Conservation (phyloP, 768 basidiomycete species). For the Cytidiella melzeri region DNA sequence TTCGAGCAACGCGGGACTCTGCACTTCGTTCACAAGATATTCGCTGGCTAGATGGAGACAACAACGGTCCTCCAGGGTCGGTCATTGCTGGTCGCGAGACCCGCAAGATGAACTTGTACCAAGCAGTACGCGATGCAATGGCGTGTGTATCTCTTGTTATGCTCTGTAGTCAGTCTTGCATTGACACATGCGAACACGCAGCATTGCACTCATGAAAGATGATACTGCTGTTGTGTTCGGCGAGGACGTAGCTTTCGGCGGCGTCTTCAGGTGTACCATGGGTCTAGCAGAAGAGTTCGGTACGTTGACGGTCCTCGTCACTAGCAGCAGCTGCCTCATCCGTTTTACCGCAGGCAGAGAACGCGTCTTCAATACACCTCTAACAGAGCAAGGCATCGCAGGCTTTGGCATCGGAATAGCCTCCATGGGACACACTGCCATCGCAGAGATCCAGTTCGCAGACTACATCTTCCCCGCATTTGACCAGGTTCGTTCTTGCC, state of each 20-base stretch:
- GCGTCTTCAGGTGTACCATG: conserved; percentile 93
- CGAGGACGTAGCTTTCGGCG: conserved; percentile 88
- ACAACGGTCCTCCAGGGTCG: conserved; percentile 33
- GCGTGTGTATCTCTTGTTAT: conserved; percentile 38
- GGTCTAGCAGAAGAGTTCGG: conserved; percentile 93
- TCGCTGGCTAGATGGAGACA: conserved; percentile 61
- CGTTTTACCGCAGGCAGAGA: conserved; percentile 55
- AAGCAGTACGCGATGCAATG: conserved; percentile 87
- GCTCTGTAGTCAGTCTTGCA: neutral
- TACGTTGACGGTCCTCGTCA: conserved; percentile 26
- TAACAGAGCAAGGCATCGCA: conserved; percentile 91
- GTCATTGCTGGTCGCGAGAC: conserved; percentile 76
- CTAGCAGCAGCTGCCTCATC: neutral
- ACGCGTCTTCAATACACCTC: conserved; percentile 91
- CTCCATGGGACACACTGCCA: conserved; percentile 89
- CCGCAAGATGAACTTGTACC: conserved; percentile 93
- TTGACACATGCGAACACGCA: no score
- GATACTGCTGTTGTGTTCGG: conserved; percentile 88
- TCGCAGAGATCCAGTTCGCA: conserved; percentile 89
- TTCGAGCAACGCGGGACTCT: conserved; percentile 59
- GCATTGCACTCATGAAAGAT: conserved; percentile 80
- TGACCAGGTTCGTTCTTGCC: conserved; percentile 58
- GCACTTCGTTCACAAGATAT: conserved; percentile 71
- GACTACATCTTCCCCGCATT: conserved; percentile 95
- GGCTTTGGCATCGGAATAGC: conserved; percentile 93